Evolutionary conservation across 192 early-diverging fungal genomes (phyloP).

Genomic region (Linnemannia zychae): DNA sequence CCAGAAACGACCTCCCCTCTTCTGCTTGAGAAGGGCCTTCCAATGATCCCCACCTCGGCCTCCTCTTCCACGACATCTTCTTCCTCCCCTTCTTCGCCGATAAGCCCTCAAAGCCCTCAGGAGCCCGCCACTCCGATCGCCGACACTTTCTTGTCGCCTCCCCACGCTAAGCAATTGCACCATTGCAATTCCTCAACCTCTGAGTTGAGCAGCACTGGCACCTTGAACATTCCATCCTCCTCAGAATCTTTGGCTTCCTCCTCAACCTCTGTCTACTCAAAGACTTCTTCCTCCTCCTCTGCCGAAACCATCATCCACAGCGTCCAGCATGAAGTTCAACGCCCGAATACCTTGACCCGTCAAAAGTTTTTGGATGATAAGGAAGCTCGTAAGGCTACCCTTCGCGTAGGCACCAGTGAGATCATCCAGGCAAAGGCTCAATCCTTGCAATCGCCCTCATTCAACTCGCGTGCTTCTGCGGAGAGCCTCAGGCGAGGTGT

Average conservation of each 20-base stretch:
- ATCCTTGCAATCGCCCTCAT: conserved; percentile 32
- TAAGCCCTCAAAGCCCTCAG: neutral
- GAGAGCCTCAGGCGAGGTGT: neutral
- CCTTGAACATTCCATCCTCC: neutral
- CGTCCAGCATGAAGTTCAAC: neutral
- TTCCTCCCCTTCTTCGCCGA: neutral
- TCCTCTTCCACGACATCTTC: neutral
- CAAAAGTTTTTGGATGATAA: conserved; percentile 34
- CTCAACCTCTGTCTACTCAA: conserved; percentile 20
- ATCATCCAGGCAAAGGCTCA: conserved; percentile 33
- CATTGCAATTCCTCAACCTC: conserved; percentile 18
- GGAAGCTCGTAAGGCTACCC: conserved; percentile 37
- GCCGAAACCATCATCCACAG: conserved; percentile 7
- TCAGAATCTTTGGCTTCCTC: conserved; percentile 6
- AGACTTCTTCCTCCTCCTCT: conserved; percentile 12
- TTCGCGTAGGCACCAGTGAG: conserved; percentile 23
- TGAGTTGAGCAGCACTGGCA: conserved; percentile 26
- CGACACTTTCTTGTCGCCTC: conserved; percentile 14
- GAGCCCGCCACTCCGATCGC: conserved; percentile 21
- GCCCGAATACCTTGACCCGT: neutral
- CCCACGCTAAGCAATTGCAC: conserved; percentile 1
- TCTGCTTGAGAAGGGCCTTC: neutral
- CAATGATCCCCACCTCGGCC: neutral
- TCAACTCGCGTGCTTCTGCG: neutral
- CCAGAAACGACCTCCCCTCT: neutral